phyloP scores from a whole-genome alignment of 2,329 filamentous ascomycete genomes.

The Acrodontium crateriforme region DNA sequence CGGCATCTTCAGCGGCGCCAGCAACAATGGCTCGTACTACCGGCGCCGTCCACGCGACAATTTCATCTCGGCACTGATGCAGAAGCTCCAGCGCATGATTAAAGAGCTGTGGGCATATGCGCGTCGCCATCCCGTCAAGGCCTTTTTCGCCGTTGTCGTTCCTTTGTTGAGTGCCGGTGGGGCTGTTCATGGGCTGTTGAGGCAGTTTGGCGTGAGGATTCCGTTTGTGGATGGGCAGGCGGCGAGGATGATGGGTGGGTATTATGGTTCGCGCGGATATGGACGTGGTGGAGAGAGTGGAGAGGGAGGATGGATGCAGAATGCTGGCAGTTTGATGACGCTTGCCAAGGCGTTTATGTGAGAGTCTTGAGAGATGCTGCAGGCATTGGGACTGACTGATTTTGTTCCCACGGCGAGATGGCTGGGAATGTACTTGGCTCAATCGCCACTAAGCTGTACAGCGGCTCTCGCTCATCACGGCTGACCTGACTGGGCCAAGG shows the following conservation, averaged over 20 bases:
- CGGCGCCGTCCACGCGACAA: slow-evolving; percentile 63
- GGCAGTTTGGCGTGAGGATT: slow-evolving; percentile 64
- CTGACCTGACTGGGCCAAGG: too few relatives aligned
- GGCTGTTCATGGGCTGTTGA: slow-evolving; percentile 61
- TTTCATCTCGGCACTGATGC: slow-evolving; percentile 61
- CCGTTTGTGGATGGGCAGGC: slow-evolving; percentile 38
- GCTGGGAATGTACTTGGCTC: too few relatives aligned
- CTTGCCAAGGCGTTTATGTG: slow-evolving; percentile 40
- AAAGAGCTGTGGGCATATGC: slow-evolving; percentile 72
- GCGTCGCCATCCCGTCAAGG: slow-evolving; percentile 70
- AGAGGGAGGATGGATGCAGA: slow-evolving; percentile 28
- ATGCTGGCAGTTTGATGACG: slow-evolving; percentile 34
- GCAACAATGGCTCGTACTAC: slow-evolving; percentile 49
- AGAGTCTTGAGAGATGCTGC: too few relatives aligned
- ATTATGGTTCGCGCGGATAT: slow-evolving; percentile 16
- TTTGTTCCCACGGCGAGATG: too few relatives aligned
- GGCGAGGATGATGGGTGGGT: slow-evolving; percentile 22
- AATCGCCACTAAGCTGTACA: too few relatives aligned
- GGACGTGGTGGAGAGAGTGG: slow-evolving; percentile 25
- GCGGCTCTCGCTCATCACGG: too few relatives aligned
- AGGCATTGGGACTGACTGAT: too few relatives aligned
- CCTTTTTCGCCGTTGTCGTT: slow-evolving; percentile 78
- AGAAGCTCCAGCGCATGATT: slow-evolving; percentile 64
- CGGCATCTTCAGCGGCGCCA: slow-evolving; percentile 15
- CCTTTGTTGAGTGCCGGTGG: slow-evolving; percentile 69